Percentiles rank a stretch among this genome's conserved stretches.
These are phyloP conservation scores for Toxicodendron radicans DNA, from an alignment of 345 rosid genomes.

Conservation along the genomic window DNA sequence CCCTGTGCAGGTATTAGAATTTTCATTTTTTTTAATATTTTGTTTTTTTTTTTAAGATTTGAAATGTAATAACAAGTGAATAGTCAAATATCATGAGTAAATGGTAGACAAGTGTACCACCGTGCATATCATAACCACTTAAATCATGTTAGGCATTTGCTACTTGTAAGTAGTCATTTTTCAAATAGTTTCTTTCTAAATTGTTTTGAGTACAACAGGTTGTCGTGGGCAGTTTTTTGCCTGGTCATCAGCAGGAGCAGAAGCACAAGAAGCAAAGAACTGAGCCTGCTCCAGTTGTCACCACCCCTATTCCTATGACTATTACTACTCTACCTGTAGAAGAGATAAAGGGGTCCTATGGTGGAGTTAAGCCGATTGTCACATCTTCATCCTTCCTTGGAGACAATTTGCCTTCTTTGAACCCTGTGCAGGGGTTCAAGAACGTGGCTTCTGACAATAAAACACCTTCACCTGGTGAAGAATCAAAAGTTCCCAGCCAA, in stretches of 20 bases:
- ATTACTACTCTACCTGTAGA: conserved; percentile 34
- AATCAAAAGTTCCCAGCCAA: conserved; percentile 50
- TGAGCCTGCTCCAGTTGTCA: conserved; percentile 35
- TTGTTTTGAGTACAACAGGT: conserved; percentile 46
- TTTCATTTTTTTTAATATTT: neutral
- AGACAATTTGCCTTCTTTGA: conserved; percentile 37
- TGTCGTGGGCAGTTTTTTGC: conserved; percentile 71
- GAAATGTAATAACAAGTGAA: neutral
- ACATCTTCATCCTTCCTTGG: conserved; percentile 33
- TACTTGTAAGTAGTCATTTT: neutral
- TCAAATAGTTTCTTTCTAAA: conserved; percentile 28
- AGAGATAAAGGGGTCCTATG: conserved; percentile 38
- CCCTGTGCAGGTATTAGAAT: conserved; percentile 74
- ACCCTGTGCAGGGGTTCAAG: conserved; percentile 38
- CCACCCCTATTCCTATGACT: conserved; percentile 26
- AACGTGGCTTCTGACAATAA: conserved; percentile 41
- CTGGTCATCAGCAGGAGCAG: conserved; percentile 71
- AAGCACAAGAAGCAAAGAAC: conserved; percentile 65
- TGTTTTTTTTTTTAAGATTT: neutral
- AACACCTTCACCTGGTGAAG: conserved; percentile 44
- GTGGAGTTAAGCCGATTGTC: conserved; percentile 46
- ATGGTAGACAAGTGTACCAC: neutral
- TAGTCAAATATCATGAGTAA: neutral
- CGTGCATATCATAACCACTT: neutral
- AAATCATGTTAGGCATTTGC: neutral